Evolutionary conservation across 371 early-diverging fungal genomes (phyloP).

Genomic region (Haplosporangium sp.): DNA sequence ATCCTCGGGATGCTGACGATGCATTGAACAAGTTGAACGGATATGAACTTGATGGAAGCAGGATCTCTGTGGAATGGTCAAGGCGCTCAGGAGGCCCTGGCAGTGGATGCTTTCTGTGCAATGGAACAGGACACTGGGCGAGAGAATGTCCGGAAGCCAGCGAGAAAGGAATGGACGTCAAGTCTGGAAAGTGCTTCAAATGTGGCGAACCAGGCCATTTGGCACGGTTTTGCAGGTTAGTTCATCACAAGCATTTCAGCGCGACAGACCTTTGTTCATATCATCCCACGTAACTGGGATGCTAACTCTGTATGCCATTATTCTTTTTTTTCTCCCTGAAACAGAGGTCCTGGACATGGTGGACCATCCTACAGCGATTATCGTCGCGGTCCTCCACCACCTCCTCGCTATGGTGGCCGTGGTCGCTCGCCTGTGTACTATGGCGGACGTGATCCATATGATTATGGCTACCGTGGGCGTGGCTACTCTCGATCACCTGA

Average conservation of each 20-base stretch:
- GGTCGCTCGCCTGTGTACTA: conserved; percentile 55
- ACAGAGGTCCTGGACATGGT: conserved; percentile 16
- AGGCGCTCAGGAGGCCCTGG: conserved; percentile 61
- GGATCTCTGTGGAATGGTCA: conserved; percentile 61
- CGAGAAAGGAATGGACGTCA: conserved; percentile 65
- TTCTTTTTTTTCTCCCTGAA: too few species aligned
- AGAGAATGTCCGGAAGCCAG: conserved; percentile 65
- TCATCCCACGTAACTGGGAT: not conserved
- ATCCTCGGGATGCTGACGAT: conserved; percentile 63
- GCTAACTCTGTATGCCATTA: not conserved
- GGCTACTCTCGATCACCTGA: conserved; percentile 61
- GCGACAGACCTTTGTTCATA: not conserved
- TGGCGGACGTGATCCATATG: conserved; percentile 49
- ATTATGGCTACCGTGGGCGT: conserved; percentile 53
- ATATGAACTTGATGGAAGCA: conserved; percentile 57
- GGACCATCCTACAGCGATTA: conserved; percentile 49
- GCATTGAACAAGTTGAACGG: conserved; percentile 60
- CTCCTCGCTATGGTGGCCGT: conserved; percentile 55
- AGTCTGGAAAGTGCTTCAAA: conserved; percentile 64
- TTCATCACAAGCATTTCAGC: not conserved
- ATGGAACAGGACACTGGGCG: conserved; percentile 65
- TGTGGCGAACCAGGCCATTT: conserved; percentile 64
- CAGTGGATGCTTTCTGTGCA: conserved; percentile 64
- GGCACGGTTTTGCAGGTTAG: conserved; percentile 61
- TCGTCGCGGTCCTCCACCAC: conserved; percentile 55